phyloP scores from a whole-genome alignment of 768 basidiomycete species.

The Boletus eberwhitei region DNA sequence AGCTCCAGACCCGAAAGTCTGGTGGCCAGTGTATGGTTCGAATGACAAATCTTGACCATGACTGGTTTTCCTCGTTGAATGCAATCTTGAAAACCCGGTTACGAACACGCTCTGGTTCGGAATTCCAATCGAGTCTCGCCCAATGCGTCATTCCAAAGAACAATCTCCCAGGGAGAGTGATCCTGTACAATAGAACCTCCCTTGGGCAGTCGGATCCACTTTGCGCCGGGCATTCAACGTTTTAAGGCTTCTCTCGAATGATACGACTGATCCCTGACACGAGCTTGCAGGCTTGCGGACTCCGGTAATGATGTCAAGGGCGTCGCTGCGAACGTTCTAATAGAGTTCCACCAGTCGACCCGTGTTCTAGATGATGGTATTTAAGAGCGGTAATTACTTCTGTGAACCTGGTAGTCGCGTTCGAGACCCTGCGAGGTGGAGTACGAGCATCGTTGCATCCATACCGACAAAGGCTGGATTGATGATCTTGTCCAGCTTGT shows the following conservation, averaged over 20 bases:
- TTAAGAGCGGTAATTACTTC: conserved; percentile 11
- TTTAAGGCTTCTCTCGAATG: background rate
- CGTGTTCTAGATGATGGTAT: conserved; percentile 18
- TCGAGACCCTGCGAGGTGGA: conserved; percentile 25
- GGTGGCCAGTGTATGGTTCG: background rate
- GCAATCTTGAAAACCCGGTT: conserved; percentile 8
- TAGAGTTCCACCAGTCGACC: conserved; percentile 11
- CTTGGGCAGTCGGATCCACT: background rate
- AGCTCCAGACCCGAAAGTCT: background rate
- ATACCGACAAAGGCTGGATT: background rate
- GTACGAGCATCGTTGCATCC: conserved; percentile 28
- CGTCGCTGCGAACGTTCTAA: conserved; percentile 8
- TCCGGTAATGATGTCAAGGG: conserved; percentile 24
- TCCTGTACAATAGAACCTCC: background rate
- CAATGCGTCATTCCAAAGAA: background rate
- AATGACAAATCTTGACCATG: background rate
- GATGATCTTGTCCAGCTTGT: background rate
- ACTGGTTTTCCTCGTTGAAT: background rate
- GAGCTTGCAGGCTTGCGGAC: conserved; percentile 1
- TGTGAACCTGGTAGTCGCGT: conserved; percentile 9
- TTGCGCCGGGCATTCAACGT: background rate
- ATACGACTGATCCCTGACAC: conserved; percentile 22
- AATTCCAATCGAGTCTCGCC: background rate
- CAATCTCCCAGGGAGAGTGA: background rate
- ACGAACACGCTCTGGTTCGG: conserved; percentile 14